Evolutionary conservation across 306 rosid genomes (phyloP).

Genomic region (Dryas drummondii): DNA sequence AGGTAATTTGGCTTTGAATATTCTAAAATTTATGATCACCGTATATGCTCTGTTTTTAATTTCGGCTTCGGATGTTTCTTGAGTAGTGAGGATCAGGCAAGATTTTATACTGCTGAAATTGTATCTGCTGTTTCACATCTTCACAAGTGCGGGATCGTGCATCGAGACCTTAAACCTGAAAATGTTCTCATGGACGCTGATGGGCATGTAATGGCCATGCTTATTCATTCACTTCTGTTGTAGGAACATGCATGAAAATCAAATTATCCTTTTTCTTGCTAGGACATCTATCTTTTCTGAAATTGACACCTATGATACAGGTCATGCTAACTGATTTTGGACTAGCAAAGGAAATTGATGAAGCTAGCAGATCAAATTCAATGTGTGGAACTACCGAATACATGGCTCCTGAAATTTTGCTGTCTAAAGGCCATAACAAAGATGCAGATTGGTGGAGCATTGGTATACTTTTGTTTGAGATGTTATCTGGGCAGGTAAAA

Average conservation of each 20-base stretch:
- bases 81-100: conserved; percentile 96
- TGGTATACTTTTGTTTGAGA: conserved; percentile 86
- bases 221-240: conserved; percentile 24
- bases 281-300: background rate
- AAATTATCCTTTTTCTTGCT: conserved; percentile 14
- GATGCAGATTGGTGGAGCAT: conserved; percentile 99
- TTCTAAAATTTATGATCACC: background rate
- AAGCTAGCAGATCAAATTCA: conserved; percentile 79
- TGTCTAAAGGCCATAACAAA: conserved; percentile 89
- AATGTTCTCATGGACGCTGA: conserved; percentile 87
- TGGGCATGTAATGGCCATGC: conserved; percentile 75
- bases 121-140: conserved; percentile 95
- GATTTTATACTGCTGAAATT: conserved; percentile 90
- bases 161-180: conserved; percentile 96
- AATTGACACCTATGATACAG: conserved; percentile 39
- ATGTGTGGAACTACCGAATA: conserved; percentile 94
- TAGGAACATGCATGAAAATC: conserved; percentile 23
- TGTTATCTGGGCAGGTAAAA: conserved; percentile 89
- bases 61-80: conserved; percentile 35
- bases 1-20: conserved; percentile 42
- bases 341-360: conserved; percentile 86
- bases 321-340: conserved; percentile 97
- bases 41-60: conserved; percentile 26
- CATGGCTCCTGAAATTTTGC: conserved; percentile 94
- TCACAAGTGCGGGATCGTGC: conserved; percentile 83